These are phyloP conservation scores for Lophiostoma macrostomum DNA, from an alignment of 495 filamentous ascomycete genomes.

Conservation along the genomic window DNA sequence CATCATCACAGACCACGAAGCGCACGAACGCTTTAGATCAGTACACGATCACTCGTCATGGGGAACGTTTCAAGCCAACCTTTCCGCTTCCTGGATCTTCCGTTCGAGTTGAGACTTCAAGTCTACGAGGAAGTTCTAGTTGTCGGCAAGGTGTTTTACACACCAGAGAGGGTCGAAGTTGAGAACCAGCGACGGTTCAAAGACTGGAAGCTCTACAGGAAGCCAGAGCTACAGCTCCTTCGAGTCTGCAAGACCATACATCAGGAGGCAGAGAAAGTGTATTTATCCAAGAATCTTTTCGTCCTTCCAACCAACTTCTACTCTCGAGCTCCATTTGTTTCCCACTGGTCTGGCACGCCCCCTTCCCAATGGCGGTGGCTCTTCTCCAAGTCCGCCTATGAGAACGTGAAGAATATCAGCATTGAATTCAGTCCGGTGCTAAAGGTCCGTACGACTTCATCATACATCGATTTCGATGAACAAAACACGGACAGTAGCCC, in stretches of 20 bases:
- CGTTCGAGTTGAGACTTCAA: background rate
- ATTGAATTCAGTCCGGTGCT: too few species aligned
- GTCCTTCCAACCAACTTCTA: background rate
- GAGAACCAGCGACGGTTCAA: background rate
- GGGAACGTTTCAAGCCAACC: background rate
- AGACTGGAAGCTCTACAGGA: background rate
- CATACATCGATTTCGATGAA: too few species aligned
- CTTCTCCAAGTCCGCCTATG: too few species aligned
- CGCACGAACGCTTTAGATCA: too few species aligned
- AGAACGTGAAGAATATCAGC: too few species aligned
- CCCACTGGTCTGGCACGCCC: too few species aligned
- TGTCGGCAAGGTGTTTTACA: conserved; percentile 5
- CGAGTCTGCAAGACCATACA: conserved; percentile 9
- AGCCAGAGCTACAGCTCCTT: conserved; percentile 1
- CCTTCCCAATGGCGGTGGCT: too few species aligned
- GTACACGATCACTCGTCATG: too few species aligned
- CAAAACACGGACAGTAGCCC: background rate
- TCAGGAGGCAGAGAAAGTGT: conserved; percentile 6
- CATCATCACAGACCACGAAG: too few species aligned
- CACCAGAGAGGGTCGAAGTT: background rate
- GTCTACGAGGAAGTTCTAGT: conserved; percentile 26
- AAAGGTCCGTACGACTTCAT: too few species aligned
- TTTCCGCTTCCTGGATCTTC: conserved; percentile 22
- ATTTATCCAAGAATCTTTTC: conserved; percentile 16
- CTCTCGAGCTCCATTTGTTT: background rate